phyloP scores from a whole-genome alignment of 1,284 basidiomycete genomes.

The Irpex sp. region DNA sequence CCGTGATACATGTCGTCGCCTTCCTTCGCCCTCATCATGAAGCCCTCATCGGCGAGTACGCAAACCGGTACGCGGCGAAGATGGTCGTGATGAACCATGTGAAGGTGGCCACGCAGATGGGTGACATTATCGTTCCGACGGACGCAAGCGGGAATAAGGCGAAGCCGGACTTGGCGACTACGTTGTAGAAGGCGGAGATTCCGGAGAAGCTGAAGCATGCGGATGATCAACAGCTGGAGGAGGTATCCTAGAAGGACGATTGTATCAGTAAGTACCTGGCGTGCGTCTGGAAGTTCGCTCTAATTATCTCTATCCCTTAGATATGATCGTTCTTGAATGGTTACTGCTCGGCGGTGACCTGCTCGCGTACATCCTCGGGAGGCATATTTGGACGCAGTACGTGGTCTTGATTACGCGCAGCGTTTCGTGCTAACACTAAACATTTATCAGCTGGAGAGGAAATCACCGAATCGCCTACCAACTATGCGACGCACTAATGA shows the following conservation, averaged over 20 bases:
- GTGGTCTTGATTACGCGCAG: not conserved
- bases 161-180: not conserved
- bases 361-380: no score
- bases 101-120: not conserved
- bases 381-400: constrained; percentile 27
- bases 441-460: constrained; percentile 49
- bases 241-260: constrained; percentile 32
- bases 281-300: no score
- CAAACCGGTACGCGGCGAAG: constrained; percentile 52
- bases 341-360: constrained; percentile 29
- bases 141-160: constrained; percentile 18
- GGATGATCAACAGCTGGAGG: constrained; percentile 35
- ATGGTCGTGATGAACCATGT: not conserved
- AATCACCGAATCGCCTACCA: constrained; percentile 63
- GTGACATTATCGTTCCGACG: no score
- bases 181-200: constrained; percentile 20
- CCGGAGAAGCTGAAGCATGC: constrained; percentile 46
- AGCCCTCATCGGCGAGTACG: constrained; percentile 20
- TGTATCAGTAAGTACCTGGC: constrained; percentile 25
- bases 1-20: constrained; percentile 4
- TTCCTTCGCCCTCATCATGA: no score
- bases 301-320: no score
- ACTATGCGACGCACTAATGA: constrained; percentile 69
- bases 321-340: constrained; percentile 1
- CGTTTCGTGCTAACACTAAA: not conserved